Base-by-base conservation (phyloP, 768 basidiomycete genomes). In the Podaxis mareebaensis region DNA sequence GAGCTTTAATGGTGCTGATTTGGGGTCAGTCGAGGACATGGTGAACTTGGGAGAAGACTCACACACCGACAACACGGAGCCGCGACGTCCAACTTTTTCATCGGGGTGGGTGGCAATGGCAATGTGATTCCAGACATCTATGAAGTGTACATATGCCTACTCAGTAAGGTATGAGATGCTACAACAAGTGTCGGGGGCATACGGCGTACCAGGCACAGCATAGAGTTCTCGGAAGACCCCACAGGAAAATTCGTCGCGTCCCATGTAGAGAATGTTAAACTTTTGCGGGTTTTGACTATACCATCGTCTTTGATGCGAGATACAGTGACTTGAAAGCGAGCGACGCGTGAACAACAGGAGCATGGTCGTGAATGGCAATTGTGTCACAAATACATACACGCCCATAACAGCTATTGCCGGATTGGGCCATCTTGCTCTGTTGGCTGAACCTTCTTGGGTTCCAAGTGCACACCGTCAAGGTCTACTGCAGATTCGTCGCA, bases 191-290 rank as follows among this genome's bases (percentile, higher is more conserved):
- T 17, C 1, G 38, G 22, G 33, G 2, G 30, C 6, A 15, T 15
- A 60, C 26, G 20, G 69, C 68, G 40, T 33, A 91, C 94, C 93
- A 75, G 72, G 72, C 4, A 90, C 89, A 15, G 75, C 69, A 61
- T 90, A 76, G 1, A 96, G 73, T 60, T 88, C 80, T 57, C 83
- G 74, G 54, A 97, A 81, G 2, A 93, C 86, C 6, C 77, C 74
- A 70, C 90, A 90, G 1, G 95, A 96, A 74, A 96, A 96, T 68
- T 88, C 85, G 72, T 96, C 95, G 17, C 93, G 90, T 56, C 95
- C 95, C 71, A 93, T 85, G 73, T 93, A 96, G 5, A 97, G 81
- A 46, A 97, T 83, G n/a, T 86, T 83, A 71, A 93, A 90, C 4
- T 66, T 68, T 30, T 64, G 39, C 6, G 58, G 30, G 8, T 55